phyloP scores from a whole-genome alignment of 1,284 basidiomycete species.

The Leccinum insigne region DNA sequence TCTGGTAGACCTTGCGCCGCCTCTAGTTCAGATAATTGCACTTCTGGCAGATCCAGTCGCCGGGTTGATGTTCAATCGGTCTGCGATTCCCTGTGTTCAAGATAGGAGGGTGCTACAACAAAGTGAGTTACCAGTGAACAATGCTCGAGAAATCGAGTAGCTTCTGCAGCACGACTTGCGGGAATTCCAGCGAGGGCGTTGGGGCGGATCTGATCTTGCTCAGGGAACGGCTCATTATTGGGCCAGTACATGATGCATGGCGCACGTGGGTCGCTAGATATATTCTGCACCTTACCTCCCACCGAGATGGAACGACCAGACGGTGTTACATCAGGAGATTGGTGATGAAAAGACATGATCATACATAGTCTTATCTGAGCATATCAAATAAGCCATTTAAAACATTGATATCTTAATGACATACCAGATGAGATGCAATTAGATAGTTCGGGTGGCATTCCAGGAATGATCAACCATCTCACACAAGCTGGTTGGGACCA shows the following conservation, averaged over 20 bases:
- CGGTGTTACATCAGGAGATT: slow-evolving; percentile 45
- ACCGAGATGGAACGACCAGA: slow-evolving; percentile 71
- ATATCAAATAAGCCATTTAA: too few species aligned
- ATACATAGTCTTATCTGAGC: too few species aligned
- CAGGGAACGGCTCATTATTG: slow-evolving; percentile 78
- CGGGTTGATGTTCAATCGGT: slow-evolving; percentile 83
- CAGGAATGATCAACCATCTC: too few species aligned
- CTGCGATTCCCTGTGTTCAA: slow-evolving; percentile 88
- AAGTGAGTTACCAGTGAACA: slow-evolving; percentile 2
- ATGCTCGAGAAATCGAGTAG: not conserved
- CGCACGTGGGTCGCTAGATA: slow-evolving; percentile 64
- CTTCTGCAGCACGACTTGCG: slow-evolving; percentile 38
- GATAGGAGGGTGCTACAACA: slow-evolving; percentile 70
- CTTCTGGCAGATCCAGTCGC: slow-evolving; percentile 87
- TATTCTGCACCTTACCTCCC: slow-evolving; percentile 75
- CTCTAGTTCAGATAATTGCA: slow-evolving; percentile 89
- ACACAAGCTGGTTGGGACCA: too few species aligned
- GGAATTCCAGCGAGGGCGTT: slow-evolving; percentile 49
- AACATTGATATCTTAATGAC: too few species aligned
- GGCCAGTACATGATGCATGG: slow-evolving; percentile 87
- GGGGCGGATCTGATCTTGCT: slow-evolving; percentile 74
- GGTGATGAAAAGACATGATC: too few species aligned
- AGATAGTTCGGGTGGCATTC: too few species aligned
- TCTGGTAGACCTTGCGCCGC: slow-evolving; percentile 84
- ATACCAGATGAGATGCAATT: too few species aligned